Evolutionary conservation across 2,329 filamentous ascomycete species (phyloP).

Genomic region (Rhinocladiella mackenziei): DNA sequence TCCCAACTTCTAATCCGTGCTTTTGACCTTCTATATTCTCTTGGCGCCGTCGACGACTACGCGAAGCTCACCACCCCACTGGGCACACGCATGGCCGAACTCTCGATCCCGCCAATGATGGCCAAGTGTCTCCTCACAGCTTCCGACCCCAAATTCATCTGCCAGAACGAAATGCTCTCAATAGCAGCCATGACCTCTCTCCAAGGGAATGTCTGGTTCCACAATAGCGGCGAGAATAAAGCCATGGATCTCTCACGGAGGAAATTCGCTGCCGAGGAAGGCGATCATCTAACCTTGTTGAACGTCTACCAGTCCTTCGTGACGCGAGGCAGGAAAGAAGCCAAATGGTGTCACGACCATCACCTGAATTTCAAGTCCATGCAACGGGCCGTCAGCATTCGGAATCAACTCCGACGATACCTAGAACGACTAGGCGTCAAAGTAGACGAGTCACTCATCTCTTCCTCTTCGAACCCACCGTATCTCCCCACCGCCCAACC

Average conservation of each 20-base stretch:
- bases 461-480: conserved; percentile 23
- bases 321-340: conserved; percentile 74
- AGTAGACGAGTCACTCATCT: conserved; percentile 56
- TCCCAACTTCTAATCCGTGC: conserved; percentile 79
- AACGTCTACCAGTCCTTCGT: conserved; percentile 92
- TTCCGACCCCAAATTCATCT: conserved; percentile 68
- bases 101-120: conserved; percentile 94
- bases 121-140: conserved; percentile 69
- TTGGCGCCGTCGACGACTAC: conserved; percentile 83
- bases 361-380: conserved; percentile 82
- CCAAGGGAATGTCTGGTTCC: conserved; percentile 77
- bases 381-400: conserved; percentile 75
- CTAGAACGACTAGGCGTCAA: conserved; percentile 77
- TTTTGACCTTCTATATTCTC: conserved; percentile 78
- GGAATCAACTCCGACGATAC: conserved; percentile 79
- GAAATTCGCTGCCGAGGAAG: conserved; percentile 87
- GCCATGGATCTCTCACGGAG: conserved; percentile 68
- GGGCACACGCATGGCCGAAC: conserved; percentile 86
- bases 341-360: conserved; percentile 82
- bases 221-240: conserved; percentile 72
- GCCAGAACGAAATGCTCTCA: conserved; percentile 78
- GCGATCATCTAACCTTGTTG: conserved; percentile 85
- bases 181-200: conserved; percentile 93
- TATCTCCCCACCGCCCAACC: conserved; percentile 31
- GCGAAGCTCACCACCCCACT: conserved; percentile 85